Evolutionary conservation across 176 grass and related monocot genomes (phyloP).

Genomic region (Triticum dicoccoides): DNA sequence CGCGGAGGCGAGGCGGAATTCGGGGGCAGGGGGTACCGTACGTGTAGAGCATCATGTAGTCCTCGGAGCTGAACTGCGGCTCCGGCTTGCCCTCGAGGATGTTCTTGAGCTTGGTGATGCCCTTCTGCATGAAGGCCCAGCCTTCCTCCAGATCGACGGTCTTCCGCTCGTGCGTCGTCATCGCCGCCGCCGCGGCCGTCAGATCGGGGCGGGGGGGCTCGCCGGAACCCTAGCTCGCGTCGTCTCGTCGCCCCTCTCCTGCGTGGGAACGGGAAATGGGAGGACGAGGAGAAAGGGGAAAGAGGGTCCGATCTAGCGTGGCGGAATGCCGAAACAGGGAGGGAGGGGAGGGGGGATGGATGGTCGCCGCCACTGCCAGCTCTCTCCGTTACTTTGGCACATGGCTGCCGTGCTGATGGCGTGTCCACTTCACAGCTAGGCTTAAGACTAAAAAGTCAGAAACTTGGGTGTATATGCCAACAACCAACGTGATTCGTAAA

Average conservation of each 20-base stretch:
- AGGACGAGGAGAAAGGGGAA: background rate
- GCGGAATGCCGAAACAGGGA: background rate
- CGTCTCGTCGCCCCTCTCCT: background rate
- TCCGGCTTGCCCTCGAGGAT: slow-evolving; percentile 73
- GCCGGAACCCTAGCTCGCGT: slow-evolving; percentile 13
- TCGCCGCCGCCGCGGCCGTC: slow-evolving; percentile 29
- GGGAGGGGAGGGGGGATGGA: background rate
- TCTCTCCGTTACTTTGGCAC: background rate
- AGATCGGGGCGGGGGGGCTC: background rate
- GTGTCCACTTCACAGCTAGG: slow-evolving; percentile 4
- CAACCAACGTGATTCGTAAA: too few relatives aligned
- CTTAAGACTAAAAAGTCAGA: background rate
- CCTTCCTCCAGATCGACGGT: slow-evolving; percentile 93
- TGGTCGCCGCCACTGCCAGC: slow-evolving; percentile 12
- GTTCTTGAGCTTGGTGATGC: slow-evolving; percentile 87
- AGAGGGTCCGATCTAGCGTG: background rate
- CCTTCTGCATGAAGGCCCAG: slow-evolving; percentile 92
- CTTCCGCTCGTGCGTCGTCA: slow-evolving; percentile 83
- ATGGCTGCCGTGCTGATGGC: background rate
- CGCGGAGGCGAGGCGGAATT: background rate
- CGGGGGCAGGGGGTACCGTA: background rate
- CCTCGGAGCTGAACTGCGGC: slow-evolving; percentile 76
- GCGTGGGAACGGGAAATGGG: background rate
- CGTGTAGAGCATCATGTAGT: slow-evolving; percentile 97
- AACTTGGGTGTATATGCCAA: too few relatives aligned